phyloP scores from a whole-genome alignment of 2,329 filamentous ascomycete genomes.

The Ceratocystis diversiconidia region DNA sequence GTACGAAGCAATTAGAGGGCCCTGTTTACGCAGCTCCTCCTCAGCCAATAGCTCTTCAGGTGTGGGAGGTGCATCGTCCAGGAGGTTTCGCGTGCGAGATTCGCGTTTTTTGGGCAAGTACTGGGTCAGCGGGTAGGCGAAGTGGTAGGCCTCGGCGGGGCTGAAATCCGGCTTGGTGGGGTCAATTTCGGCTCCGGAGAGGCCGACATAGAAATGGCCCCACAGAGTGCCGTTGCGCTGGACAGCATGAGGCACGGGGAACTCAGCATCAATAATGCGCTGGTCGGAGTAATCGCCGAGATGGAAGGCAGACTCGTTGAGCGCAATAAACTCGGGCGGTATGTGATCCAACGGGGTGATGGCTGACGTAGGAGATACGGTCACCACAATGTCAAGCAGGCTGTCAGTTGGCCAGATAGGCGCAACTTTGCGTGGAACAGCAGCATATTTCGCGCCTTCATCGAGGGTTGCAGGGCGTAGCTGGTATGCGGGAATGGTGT shows the following conservation, averaged over 20 bases:
- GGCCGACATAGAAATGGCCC: constrained; percentile 82
- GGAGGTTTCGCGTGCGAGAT: constrained; percentile 71
- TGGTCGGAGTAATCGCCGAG: constrained; percentile 68
- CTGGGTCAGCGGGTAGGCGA: constrained; percentile 72
- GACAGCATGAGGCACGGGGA: constrained; percentile 62
- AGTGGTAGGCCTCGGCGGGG: constrained; percentile 62
- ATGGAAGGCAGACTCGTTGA: constrained; percentile 67
- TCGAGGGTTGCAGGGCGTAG: constrained; percentile 47
- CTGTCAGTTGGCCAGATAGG: constrained; percentile 80
- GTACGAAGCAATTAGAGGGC: constrained; percentile 60
- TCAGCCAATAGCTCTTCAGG: constrained; percentile 36
- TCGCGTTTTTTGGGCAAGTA: constrained; percentile 86
- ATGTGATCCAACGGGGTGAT: constrained; percentile 53
- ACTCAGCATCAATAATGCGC: constrained; percentile 60
- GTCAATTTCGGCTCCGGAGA: constrained; percentile 62
- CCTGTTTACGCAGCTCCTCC: constrained; percentile 41
- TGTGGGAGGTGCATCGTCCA: constrained; percentile 37
- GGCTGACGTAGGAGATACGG: constrained; percentile 61
- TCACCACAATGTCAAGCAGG: constrained; percentile 68
- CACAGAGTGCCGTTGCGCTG: constrained; percentile 89
- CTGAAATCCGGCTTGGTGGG: constrained; percentile 61
- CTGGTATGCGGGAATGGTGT: constrained; percentile 48
- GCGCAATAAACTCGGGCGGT: constrained; percentile 53
- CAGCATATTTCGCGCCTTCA: constrained; percentile 48
- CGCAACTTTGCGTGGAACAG: constrained; percentile 55